Conservation (phyloP, 805 yeast species). For the Pichia nanzhaoensis region DNA sequence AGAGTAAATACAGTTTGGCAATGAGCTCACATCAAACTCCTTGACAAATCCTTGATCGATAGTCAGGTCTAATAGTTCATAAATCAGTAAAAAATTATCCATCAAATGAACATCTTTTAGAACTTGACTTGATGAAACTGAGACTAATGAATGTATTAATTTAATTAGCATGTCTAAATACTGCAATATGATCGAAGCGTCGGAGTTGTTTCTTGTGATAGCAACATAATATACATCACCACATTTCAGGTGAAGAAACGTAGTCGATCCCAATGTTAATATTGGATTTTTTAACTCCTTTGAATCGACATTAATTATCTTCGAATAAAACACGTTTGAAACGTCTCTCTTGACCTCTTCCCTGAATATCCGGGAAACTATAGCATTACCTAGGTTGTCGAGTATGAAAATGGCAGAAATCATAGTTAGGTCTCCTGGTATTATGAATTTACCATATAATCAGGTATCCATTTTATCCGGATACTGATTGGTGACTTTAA, state of each 20-base stretch:
- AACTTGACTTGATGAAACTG: slow-evolving; percentile 35
- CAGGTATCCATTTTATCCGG: slow-evolving; percentile 6
- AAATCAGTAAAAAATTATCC: slow-evolving; percentile 60
- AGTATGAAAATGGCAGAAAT: slow-evolving; percentile 76
- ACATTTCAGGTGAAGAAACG: slow-evolving; percentile 70
- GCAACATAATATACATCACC: slow-evolving; percentile 74
- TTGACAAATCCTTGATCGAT: slow-evolving; percentile 76
- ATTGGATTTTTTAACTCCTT: slow-evolving; percentile 57
- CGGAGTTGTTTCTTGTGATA: slow-evolving; percentile 83
- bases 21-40: slow-evolving; percentile 44
- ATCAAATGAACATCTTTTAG: slow-evolving; percentile 30
- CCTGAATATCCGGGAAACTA: slow-evolving; percentile 65
- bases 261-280: slow-evolving; percentile 85
- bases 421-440: slow-evolving; percentile 36
- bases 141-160: slow-evolving; percentile 37
- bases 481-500: too few species aligned
- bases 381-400: slow-evolving; percentile 75
- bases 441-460: too few species aligned
- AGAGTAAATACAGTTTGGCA: slow-evolving; percentile 31
- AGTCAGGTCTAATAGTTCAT: slow-evolving; percentile 72
- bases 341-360: slow-evolving; percentile 74
- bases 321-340: slow-evolving; percentile 85
- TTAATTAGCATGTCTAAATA: slow-evolving; percentile 58
- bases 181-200: slow-evolving; percentile 75
- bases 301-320: slow-evolving; percentile 58